Base-by-base conservation (phyloP, 1,284 basidiomycete species). In the Sporisorium sorghi region DNA sequence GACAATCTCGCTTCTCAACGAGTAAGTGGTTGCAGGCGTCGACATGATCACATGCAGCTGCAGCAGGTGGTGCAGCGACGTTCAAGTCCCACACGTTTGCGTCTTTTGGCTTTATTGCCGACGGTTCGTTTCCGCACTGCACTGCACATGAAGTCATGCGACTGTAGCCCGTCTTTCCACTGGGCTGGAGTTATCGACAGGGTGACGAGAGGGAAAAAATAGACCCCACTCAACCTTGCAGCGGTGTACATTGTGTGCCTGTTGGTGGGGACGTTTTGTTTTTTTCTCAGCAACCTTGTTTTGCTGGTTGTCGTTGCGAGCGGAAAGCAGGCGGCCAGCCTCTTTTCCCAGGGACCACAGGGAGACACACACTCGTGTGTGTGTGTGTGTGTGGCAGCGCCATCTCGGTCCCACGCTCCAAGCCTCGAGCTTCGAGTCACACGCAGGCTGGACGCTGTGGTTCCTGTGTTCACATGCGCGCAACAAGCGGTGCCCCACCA, bases 391-490 rank as follows among this genome's bases (percentile, higher is more conserved):
- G n/a, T n/a, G n/a, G n/a, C 37, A 40, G 17, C 43, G 33, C 58
- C 46, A 28, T n/a, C 15, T 24, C 39, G 40, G 37, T 58, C 61
- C 54, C 61, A 60, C 64, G 53, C 49, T 48, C 11, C 23, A 40
- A 42, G 37, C 44, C 43, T 67, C 64, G 64, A 60, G 35, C 24
- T 26, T 11, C 50, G 32, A 51, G n/a, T 19, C 32, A 23, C 28
- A 5, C 24, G 44, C 28, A 30, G 28, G 9, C 28, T 30, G 28
- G 28, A n/a, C 28, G 28, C 40, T 43, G 11, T 19, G n/a, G n/a
- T 35, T 26, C 44, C 44, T 28, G 6, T 28, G 12, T 35, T 23
- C 28, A 30, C 28, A 30, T 30, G 28, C 28, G 19, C 19, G 24
- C 21, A 43, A 43, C 12, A 30, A 24, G 40, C 24, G 5, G 46